Evolutionary conservation across 1,284 basidiomycete genomes (phyloP).

Genomic region (Malassezia furfur): DNA sequence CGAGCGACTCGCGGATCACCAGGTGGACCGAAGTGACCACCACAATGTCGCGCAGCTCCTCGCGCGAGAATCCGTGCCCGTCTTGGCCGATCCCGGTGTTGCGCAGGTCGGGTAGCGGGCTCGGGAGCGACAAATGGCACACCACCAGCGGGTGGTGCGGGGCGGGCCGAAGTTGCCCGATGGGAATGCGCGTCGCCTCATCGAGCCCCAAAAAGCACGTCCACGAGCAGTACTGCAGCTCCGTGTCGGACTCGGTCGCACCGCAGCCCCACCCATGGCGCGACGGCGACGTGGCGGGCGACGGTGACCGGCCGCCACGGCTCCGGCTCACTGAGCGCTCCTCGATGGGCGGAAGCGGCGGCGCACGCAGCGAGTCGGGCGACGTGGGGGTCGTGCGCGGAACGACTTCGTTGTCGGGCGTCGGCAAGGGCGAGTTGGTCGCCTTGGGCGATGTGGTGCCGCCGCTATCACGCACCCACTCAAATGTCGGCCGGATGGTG

Average conservation of each 20-base stretch:
- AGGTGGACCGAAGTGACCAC: conserved; percentile 82
- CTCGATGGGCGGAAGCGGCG: no score
- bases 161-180: conserved; percentile 62
- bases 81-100: conserved; percentile 31
- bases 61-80: conserved; percentile 56
- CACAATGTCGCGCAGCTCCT: conserved; percentile 88
- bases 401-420: no score
- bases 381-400: no score
- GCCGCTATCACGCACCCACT: conserved; percentile 33
- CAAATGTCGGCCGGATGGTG: conserved; percentile 32
- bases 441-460: no score
- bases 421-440: no score
- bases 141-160: conserved; percentile 95
- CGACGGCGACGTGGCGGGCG: neutral
- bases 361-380: no score
- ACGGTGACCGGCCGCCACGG: no score
- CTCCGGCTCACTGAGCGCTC: no score
- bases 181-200: conserved; percentile 36
- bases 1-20: conserved; percentile 63
- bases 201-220: conserved; percentile 57
- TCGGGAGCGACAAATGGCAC: conserved; percentile 77
- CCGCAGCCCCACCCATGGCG: neutral
- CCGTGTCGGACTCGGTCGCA: neutral
- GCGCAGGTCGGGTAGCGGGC: conserved; percentile 55
- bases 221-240: conserved; percentile 56